phyloP scores from a whole-genome alignment of 257 asterid genomes.

The Scutellaria minor region DNA sequence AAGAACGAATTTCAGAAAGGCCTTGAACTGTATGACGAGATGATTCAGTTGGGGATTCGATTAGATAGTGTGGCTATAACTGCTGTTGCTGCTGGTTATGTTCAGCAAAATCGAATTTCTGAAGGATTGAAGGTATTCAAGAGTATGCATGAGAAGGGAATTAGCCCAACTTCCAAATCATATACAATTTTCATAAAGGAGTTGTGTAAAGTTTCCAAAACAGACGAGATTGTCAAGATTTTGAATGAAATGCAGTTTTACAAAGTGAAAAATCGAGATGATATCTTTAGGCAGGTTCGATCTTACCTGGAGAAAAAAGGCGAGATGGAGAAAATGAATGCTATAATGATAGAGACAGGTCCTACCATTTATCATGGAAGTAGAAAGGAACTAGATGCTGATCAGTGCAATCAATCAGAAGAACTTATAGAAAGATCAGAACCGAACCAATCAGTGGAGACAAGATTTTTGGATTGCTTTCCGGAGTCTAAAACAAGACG shows the following conservation, averaged over 20 bases:
- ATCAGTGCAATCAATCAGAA: slow-evolving; percentile 34
- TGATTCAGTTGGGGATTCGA: slow-evolving; percentile 59
- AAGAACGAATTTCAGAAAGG: slow-evolving; percentile 64
- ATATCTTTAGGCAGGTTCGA: slow-evolving; percentile 43
- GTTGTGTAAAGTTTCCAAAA: slow-evolving; percentile 60
- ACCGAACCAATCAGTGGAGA: slow-evolving; percentile 33
- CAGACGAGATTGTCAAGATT: slow-evolving; percentile 60
- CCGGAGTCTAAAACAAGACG: slow-evolving; percentile 31
- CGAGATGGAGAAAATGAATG: slow-evolving; percentile 47
- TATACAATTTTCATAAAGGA: slow-evolving; percentile 62
- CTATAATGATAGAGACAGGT: slow-evolving; percentile 41
- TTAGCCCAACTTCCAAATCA: slow-evolving; percentile 55
- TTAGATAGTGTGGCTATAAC: slow-evolving; percentile 68
- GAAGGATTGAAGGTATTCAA: slow-evolving; percentile 65
- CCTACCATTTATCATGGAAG: slow-evolving; percentile 30
- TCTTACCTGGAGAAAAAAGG: slow-evolving; percentile 64
- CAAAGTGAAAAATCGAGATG: slow-evolving; percentile 45
- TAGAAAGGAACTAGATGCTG: slow-evolving; percentile 24
- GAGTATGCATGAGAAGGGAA: slow-evolving; percentile 62
- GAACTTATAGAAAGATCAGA: slow-evolving; percentile 32
- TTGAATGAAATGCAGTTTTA: slow-evolving; percentile 60
- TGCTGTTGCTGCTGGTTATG: slow-evolving; percentile 63
- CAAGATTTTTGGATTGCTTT: slow-evolving; percentile 22
- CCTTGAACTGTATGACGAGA: slow-evolving; percentile 62
- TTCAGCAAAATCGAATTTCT: slow-evolving; percentile 56